These are phyloP conservation scores for Acacia concinna DNA, from an alignment of 331 rosid species.

Conservation along the genomic window DNA sequence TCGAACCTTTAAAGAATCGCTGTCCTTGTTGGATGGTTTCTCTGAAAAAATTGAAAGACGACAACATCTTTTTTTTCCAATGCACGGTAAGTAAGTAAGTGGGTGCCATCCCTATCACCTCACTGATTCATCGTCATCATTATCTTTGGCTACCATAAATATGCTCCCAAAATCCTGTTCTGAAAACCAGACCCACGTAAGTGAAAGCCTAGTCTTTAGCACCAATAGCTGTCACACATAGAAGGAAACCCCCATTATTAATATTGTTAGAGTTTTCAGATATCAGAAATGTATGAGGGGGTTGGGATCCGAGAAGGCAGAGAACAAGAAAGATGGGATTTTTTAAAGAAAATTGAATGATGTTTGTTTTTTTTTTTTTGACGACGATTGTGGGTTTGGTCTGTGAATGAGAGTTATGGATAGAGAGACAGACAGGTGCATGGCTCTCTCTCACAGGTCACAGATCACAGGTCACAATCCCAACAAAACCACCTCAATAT, in stretches of 20 bases:
- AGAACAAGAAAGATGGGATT: constrained; percentile 38
- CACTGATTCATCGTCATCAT: background rate
- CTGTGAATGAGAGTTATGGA: background rate
- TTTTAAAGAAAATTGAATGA: background rate
- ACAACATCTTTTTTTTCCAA: background rate
- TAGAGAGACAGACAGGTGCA: background rate
- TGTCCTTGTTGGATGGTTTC: background rate
- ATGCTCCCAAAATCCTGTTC: background rate
- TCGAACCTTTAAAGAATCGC: background rate
- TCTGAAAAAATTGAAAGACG: background rate
- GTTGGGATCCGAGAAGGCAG: constrained; percentile 71
- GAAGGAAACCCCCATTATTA: background rate
- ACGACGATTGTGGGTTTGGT: constrained; percentile 31
- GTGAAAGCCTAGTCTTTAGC: background rate
- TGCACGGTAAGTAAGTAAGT: background rate
- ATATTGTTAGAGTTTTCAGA: background rate
- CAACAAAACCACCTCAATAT: constrained; percentile 27
- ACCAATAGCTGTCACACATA: background rate
- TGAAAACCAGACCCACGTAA: background rate
- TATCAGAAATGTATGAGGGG: background rate
- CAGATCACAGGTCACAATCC: constrained; percentile 18
- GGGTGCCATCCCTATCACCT: background rate
- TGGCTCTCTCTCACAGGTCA: background rate
- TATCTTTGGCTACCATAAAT: background rate
- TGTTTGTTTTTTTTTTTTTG: constrained; percentile 28